phyloP scores from a whole-genome alignment of 2,329 filamentous ascomycete genomes.

The Fusarium tuaranense region DNA sequence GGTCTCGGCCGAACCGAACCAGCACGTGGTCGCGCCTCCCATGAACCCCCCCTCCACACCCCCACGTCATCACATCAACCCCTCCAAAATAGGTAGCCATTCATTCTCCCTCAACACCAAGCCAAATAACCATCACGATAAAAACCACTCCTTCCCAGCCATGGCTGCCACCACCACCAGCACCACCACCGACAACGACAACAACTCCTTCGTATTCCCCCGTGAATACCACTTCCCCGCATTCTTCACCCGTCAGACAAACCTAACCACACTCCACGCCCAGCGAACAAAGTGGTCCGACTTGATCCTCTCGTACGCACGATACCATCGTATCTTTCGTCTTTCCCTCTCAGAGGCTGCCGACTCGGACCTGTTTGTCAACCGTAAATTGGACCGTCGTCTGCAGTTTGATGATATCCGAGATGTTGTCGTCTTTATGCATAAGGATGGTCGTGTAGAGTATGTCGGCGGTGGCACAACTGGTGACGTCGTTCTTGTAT shows the following conservation, averaged over 20 bases:
- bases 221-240: constrained; percentile 81
- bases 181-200: neutral
- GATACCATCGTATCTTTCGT: constrained; percentile 79
- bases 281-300: constrained; percentile 89
- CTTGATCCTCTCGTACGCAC: constrained; percentile 86
- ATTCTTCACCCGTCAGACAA: constrained; percentile 87
- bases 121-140: constrained; percentile 16
- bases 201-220: constrained; percentile 65
- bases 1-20: constrained; percentile 8
- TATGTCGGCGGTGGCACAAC: constrained; percentile 61
- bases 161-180: constrained; percentile 19
- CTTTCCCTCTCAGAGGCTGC: constrained; percentile 73
- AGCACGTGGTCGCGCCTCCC: constrained; percentile 19
- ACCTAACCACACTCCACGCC: constrained; percentile 77
- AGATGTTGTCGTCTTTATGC: constrained; percentile 71
- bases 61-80: constrained; percentile 30
- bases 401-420: constrained; percentile 64
- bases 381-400: constrained; percentile 64
- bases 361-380: constrained; percentile 67
- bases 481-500: constrained; percentile 74
- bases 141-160: neutral
- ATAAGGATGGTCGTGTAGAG: constrained; percentile 72
- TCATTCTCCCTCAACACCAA: constrained; percentile 21
- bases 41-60: constrained; percentile 18
- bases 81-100: constrained; percentile 7